Evolutionary conservation across 108 stramenopile species (phyloP).

Genomic region (Skeletonema potamos): DNA sequence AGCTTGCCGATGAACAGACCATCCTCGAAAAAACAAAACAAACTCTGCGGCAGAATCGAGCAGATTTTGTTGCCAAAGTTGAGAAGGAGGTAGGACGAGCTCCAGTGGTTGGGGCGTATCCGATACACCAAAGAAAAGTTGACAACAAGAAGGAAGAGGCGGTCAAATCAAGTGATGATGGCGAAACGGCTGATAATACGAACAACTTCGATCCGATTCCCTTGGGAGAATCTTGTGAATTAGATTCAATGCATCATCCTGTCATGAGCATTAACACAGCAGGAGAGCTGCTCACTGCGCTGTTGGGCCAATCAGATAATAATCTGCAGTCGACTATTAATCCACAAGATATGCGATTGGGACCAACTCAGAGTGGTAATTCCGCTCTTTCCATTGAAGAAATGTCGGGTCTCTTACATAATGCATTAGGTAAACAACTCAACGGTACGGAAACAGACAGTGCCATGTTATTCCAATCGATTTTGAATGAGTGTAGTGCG

Average conservation of each 20-base stretch:
- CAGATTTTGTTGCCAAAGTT: constrained; percentile 17
- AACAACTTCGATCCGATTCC: constrained; percentile 18
- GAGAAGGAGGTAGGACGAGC: neutral
- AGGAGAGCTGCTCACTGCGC: neutral
- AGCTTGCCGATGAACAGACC: constrained; percentile 41
- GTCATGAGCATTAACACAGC: neutral
- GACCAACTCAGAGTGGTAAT: neutral
- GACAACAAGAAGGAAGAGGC: neutral
- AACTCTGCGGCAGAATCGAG: constrained; percentile 51
- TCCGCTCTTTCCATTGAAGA: neutral
- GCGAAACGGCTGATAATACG: neutral
- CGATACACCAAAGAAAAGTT: neutral
- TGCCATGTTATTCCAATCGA: neutral
- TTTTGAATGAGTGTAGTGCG: neutral
- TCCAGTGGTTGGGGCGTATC: neutral
- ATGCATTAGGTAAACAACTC: neutral
- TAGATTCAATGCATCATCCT: constrained; percentile 22
- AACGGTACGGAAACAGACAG: neutral
- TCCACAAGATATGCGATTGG: neutral
- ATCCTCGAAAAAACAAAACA: constrained; percentile 60
- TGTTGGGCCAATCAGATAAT: constrained; percentile 11
- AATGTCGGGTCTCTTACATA: neutral
- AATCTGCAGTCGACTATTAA: neutral
- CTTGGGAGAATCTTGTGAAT: constrained; percentile 2
- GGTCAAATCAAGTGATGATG: constrained; percentile 1